Conservation (phyloP, 2,329 filamentous ascomycete genomes). For the Intubia oerlemansii region DNA sequence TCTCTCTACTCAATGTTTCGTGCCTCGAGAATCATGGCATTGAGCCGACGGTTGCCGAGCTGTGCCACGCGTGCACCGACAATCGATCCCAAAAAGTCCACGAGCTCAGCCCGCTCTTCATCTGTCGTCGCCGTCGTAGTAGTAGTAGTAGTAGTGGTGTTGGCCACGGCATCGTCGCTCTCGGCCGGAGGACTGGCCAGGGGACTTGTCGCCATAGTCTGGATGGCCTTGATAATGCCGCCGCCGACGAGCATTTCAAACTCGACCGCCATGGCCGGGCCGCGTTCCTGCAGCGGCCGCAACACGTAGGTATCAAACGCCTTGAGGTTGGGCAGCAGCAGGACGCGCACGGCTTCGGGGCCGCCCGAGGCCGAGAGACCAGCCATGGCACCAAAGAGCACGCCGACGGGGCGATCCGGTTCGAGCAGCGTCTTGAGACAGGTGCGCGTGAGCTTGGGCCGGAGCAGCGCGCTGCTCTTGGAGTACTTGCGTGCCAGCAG, state of each 20-base stretch:
- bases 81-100: conserved; percentile 32
- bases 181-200: conserved; percentile 12
- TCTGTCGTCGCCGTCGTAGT: conserved; percentile 9
- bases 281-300: conserved; percentile 28
- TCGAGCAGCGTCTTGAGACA: conserved; percentile 87
- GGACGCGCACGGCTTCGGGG: conserved; percentile 32
- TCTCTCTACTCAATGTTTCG: conserved; percentile 27
- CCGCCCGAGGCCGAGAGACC: conserved; percentile 63
- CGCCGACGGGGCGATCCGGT: conserved; percentile 57
- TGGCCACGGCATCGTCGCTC: neutral
- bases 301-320: conserved; percentile 31
- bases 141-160: neutral
- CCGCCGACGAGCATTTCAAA: conserved; percentile 30
- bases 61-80: conserved; percentile 26
- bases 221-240: conserved; percentile 31
- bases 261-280: conserved; percentile 25
- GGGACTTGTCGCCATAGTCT: conserved; percentile 15
- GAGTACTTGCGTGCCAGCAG: conserved; percentile 66
- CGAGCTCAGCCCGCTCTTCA: conserved; percentile 22
- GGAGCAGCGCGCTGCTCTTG: conserved; percentile 58
- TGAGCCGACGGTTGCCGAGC: conserved; percentile 24
- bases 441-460: conserved; percentile 75
- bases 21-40: conserved; percentile 31
- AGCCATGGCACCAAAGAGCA: conserved; percentile 74
- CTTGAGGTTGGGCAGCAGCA: conserved; percentile 33